Evolutionary conservation across 2,329 filamentous ascomycete species (phyloP).

Genomic region (Ceratocystis ficicola): DNA sequence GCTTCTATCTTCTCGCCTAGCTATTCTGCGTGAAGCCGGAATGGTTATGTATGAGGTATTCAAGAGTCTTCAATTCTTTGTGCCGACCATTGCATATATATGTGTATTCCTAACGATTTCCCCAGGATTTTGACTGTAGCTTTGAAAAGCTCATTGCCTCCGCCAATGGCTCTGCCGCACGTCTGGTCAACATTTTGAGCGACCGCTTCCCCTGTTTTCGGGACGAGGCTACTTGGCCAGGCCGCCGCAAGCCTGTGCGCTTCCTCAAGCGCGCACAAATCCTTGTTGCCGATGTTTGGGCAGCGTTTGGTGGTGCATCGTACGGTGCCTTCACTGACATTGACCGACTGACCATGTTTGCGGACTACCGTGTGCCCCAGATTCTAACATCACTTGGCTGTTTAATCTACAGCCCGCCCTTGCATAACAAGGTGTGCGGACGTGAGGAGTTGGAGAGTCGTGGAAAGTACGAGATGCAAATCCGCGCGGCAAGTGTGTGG

Average conservation of each 20-base stretch:
- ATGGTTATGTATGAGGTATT: constrained; percentile 62
- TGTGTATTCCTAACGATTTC: constrained; percentile 8
- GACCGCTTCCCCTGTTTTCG: constrained; percentile 74
- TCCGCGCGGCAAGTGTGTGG: constrained; percentile 90
- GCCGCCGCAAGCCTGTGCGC: constrained; percentile 55
- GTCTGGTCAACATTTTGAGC: constrained; percentile 74
- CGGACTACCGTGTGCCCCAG: constrained; percentile 93
- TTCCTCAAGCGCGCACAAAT: constrained; percentile 94
- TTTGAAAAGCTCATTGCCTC: constrained; percentile 61
- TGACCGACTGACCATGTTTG: constrained; percentile 95
- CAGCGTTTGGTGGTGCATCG: constrained; percentile 71
- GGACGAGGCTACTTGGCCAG: constrained; percentile 66
- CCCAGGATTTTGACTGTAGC: constrained; percentile 61
- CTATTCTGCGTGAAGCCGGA: constrained; percentile 72
- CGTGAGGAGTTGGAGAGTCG: constrained; percentile 57
- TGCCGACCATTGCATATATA: background rate
- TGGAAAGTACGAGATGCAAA: constrained; percentile 68
- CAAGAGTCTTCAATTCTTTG: background rate
- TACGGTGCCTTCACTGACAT: constrained; percentile 82
- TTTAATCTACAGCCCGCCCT: constrained; percentile 67
- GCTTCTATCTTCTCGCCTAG: constrained; percentile 62
- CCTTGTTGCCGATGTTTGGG: constrained; percentile 90
- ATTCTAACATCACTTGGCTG: constrained; percentile 76
- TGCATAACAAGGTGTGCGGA: constrained; percentile 57
- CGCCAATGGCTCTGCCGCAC: constrained; percentile 67